Base-by-base conservation (phyloP, 208 protist genomes). In the Leishmania amazonensis region DNA sequence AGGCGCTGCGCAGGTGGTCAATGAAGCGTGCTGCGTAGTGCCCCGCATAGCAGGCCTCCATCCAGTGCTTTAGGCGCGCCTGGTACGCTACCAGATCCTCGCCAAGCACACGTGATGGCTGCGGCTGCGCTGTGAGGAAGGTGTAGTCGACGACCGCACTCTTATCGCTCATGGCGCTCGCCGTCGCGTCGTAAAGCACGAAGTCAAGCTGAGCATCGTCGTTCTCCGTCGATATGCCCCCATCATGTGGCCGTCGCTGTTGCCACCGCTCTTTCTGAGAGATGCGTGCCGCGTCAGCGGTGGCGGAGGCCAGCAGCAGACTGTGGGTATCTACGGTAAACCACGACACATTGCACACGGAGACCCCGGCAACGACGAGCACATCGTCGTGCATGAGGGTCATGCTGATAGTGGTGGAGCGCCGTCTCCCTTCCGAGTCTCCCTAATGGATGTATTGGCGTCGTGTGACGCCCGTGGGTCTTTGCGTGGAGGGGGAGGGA, bases 121-220 rank as follows among this genome's bases (percentile, higher is more conserved):
- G 82, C 31, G 84, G 78, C 57, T 35, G 64, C 40, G 54, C 53
- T 9, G 85, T 45, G 28, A 94, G 67, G 78, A 89, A 87, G 19
- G 65, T 38, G 80, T 94, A 92, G 65, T 92, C 81, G 45, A 86
- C 83, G 49, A 82, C 31, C 38, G 79, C 78, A 0, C 35, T 85
- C 76, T 51, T 76, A 73, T 82, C 84, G 47, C 40, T 60, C 28
- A 65, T 68, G 13, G 76, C 54, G 62, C 28, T 73, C 62, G 38
- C 53, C 2, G 24, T 62, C 13, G 67, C 21, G 77, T 87, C 83
- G 70, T 82, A 88, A 17, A 91, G 54, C 40, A 87, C 80, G 86
- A 91, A 94, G 75, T 94, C 90, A 35, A 94, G 49, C n/a, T 90
- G 84, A 8, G 42, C n/a, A 3, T 51, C 68, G 1, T 68, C 87